phyloP scores from a whole-genome alignment of 371 early-diverging fungal genomes.

The Rhizopus delemar region DNA sequence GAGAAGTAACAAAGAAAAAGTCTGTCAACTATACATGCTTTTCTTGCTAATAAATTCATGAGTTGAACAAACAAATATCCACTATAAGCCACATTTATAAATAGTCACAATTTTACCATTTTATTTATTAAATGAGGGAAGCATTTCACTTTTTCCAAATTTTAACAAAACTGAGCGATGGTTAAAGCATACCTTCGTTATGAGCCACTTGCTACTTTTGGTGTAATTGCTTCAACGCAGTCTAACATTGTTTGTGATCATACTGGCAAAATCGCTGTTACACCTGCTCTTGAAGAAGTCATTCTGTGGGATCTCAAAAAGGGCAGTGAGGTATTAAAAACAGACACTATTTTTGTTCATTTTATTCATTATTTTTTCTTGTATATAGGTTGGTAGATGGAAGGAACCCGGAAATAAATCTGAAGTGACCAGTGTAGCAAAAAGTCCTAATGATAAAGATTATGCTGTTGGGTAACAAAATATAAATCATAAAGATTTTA shows the following conservation, averaged over 20 bases:
- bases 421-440: slow-evolving; percentile 78
- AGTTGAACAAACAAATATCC: too few species aligned
- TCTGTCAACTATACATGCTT: too few species aligned
- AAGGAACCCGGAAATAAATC: slow-evolving; percentile 74
- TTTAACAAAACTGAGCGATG: slow-evolving; percentile 35
- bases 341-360: not conserved
- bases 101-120: not conserved
- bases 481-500: slow-evolving; percentile 8
- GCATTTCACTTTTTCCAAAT: not conserved
- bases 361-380: not conserved
- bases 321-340: slow-evolving; percentile 65
- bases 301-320: slow-evolving; percentile 86
- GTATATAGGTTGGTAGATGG: slow-evolving; percentile 65
- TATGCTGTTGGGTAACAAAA: slow-evolving; percentile 79
- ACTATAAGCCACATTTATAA: not conserved
- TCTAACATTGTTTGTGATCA: slow-evolving; percentile 74
- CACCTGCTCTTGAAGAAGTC: slow-evolving; percentile 84
- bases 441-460: slow-evolving; percentile 62
- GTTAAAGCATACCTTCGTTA: slow-evolving; percentile 87
- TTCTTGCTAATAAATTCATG: too few species aligned
- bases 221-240: slow-evolving; percentile 73
- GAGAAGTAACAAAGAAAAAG: too few species aligned
- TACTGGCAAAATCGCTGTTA: slow-evolving; percentile 70
- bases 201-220: slow-evolving; percentile 76
- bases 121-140: not conserved